Base-by-base conservation (phyloP, 2,329 filamentous ascomycete genomes). In the Fonsecaea multimorphosa region DNA sequence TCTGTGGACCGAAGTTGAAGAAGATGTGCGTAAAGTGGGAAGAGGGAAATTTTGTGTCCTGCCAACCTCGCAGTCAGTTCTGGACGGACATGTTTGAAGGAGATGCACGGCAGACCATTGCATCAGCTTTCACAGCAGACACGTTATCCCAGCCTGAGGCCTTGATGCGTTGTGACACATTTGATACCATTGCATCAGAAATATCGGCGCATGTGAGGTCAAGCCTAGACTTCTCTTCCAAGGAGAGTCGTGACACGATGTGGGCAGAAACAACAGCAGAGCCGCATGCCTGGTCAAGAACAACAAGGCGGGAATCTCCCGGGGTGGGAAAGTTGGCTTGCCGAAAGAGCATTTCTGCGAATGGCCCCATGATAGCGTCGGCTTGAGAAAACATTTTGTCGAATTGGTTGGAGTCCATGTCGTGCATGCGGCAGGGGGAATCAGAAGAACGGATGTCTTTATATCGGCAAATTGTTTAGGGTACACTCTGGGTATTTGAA, bases 171-270 rank as follows among this genome's bases (percentile, higher is more conserved):
- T 24, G 56, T 14, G 12, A 19, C 29, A 65, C 46, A 9, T 56
- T 19, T 12, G 34, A 31, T 22, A 65, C 44, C 44, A 56, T 55
- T 16, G 24, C 38, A n/a, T 58, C 58, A 5, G 64, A 61, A 14
- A 66, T 61, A 46, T 66, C 64, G 8, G 64, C 64, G 38, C 64
- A 66, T 27, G 59, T 62, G 31, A 66, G 31, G 14, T 62, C 58
- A 3, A 66, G 52, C 1, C 34, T 44, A 8, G 59, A 12, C 34
- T 53, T 44, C 12, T 44, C 32, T 11, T 59, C 56, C 16, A n/a
- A 2, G 8, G n/a, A 32, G 14, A 62, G 53, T 5, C 16, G 16
- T 34, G 58, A 40, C 51, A 66, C 38, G 58, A 66, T 49, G 22
- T 53, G 51, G n/a, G 31, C 27, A 8, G 59, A 34, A 22, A 66